These are phyloP conservation scores for Saitozyma podzolica DNA, from an alignment of 768 basidiomycete species.

Conservation along the genomic window DNA sequence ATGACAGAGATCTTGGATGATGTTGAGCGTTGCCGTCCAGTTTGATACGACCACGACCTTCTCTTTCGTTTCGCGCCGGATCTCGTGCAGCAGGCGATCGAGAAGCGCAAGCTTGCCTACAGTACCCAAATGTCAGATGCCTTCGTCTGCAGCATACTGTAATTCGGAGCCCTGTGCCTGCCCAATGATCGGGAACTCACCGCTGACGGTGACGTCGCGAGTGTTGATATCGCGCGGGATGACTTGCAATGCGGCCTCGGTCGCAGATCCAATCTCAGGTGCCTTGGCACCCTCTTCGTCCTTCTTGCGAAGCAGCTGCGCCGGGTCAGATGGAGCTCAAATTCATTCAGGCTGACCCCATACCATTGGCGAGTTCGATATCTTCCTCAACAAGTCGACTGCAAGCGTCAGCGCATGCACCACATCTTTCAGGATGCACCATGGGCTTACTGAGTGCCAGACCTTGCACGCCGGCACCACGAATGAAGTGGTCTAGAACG, in stretches of 20 bases:
- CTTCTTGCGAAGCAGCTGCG: conserved; percentile 54
- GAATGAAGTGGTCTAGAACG: conserved; percentile 67
- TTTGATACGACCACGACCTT: conserved; percentile 93
- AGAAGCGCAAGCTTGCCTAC: conserved; percentile 46
- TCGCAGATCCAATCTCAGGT: conserved; percentile 33
- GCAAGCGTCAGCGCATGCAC: neutral
- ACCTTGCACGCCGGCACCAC: conserved; percentile 55
- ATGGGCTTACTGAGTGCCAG: conserved; percentile 45
- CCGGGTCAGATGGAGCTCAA: neutral
- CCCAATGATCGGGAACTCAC: conserved; percentile 55
- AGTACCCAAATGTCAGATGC: neutral
- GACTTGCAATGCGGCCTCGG: conserved; percentile 29
- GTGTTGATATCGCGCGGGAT: conserved; percentile 39
- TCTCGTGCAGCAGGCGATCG: conserved; percentile 36
- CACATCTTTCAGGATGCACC: too few relatives aligned
- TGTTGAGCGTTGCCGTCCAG: conserved; percentile 89
- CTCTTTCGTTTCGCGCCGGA: conserved; percentile 67
- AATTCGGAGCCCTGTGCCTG: neutral
- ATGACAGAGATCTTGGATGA: conserved; percentile 83
- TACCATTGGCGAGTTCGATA: conserved; percentile 88
- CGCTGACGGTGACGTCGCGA: conserved; percentile 72
- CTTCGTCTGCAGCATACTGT: neutral
- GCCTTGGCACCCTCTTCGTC: conserved; percentile 67
- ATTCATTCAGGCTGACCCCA: neutral
- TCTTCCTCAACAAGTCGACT: conserved; percentile 75